Evolutionary conservation across 148 eudicot species (phyloP), one percentile per base, ranked within the genome.

Genomic region (Rhododendron kiyosumense): DNA sequence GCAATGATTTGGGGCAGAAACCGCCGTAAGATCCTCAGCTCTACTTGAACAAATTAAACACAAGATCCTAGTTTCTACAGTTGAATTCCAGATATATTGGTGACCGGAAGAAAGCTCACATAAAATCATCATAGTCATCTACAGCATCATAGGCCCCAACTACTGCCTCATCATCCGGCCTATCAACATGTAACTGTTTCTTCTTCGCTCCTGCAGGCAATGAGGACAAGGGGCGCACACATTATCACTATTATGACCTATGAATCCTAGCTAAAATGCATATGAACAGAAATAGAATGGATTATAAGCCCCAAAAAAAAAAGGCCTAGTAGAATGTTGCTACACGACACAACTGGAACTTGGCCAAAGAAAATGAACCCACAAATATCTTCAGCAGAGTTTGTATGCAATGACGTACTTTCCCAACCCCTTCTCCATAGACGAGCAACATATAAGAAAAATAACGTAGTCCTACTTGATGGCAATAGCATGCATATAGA

Each of bases 51-150:
- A 28, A 13, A 9, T 36, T 22, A 75, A 73, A 10, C 20, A 36
- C 30, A 32, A 49, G 80, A 84, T 34, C 80, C 80, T 74, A 84
- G 7, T 48, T 32, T 74, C 84, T 76, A 54, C 26, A 45, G 48
- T 12, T 49, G 26, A 84, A 75, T 75, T 54, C 49, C 79, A 84
- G 67, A 73, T 28, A 32, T 24, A 14, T 45, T 30, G 79, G 32
- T 32, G 75, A 73, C 48, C 3, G 7, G 22, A 59, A 41, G 9
- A 54, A 57, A 13, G 84, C 67, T 95, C 95, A 96, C 98, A 96
- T 96, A 52, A 95, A 96, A 89, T 96, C 99, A 86, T 89, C 99
- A 86, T 89, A 92, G 6, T 95, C 98, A 79, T 96, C 99, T 46
- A 79, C 90, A 84, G 65, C 95, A 69, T 93, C 97, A 74, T 93